Evolutionary conservation across 2,329 filamentous ascomycete species (phyloP).

Genomic region (Diaporthe sp.): DNA sequence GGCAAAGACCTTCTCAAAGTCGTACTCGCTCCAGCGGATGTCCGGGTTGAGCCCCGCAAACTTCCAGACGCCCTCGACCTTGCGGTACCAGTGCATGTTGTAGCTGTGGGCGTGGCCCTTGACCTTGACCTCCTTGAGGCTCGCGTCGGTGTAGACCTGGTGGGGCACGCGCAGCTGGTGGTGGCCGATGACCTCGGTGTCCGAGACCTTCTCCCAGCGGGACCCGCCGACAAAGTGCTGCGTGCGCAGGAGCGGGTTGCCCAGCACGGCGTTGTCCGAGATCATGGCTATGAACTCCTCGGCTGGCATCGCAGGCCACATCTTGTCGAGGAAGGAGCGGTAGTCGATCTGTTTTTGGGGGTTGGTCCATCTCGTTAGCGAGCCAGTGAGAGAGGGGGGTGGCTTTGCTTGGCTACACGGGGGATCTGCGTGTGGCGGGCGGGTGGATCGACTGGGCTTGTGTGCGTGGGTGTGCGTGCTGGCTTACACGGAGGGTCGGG

Average conservation of each 20-base stretch:
- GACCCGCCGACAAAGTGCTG: slow-evolving; percentile 73
- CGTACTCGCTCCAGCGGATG: slow-evolving; percentile 67
- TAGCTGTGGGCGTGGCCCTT: slow-evolving; percentile 71
- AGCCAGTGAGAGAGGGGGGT: neutral
- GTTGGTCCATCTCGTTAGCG: slow-evolving; percentile 4
- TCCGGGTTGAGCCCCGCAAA: slow-evolving; percentile 66
- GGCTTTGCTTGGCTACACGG: neutral
- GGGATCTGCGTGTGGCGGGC: slow-evolving; percentile 2
- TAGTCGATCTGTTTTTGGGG: slow-evolving; percentile 74
- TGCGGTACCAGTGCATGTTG: slow-evolving; percentile 67
- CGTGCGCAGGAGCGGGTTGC: slow-evolving; percentile 70
- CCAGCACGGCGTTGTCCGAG: slow-evolving; percentile 65
- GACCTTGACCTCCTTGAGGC: slow-evolving; percentile 57
- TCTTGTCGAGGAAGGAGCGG: slow-evolving; percentile 68
- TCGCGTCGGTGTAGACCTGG: slow-evolving; percentile 67
- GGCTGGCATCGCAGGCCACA: slow-evolving; percentile 70
- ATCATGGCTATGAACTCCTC: slow-evolving; percentile 70
- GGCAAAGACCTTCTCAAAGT: slow-evolving; percentile 68
- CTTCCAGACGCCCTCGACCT: slow-evolving; percentile 69
- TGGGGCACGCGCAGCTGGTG: slow-evolving; percentile 72
- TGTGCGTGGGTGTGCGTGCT: neutral
- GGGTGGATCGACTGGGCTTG: neutral
- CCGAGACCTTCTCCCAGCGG: slow-evolving; percentile 67
- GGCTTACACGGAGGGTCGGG: slow-evolving; percentile 62
- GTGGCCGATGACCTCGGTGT: slow-evolving; percentile 68